Conservation (phyloP, 1,139 yeast species). For the Saccharomyces hybrid region DNA sequence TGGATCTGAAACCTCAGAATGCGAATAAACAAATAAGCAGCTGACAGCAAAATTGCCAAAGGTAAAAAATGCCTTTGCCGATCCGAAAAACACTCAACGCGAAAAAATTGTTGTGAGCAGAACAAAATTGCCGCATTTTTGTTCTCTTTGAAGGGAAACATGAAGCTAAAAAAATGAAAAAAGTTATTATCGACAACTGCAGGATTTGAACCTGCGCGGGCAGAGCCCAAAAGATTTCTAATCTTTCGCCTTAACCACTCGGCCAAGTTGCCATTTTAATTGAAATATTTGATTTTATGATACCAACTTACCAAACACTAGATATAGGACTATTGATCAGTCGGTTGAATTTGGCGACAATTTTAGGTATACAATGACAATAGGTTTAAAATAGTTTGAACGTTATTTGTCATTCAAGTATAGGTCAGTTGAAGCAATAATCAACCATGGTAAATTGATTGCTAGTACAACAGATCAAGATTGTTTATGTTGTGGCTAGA, state of each 20-base stretch:
- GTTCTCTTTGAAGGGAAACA: background rate
- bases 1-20: background rate
- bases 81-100: background rate
- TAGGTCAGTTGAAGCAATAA: too few species aligned
- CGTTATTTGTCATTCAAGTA: too few species aligned
- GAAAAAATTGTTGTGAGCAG: background rate
- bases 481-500: too few species aligned
- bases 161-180: background rate
- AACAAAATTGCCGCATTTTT: background rate
- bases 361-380: too few species aligned
- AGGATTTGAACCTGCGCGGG: slow-evolving; percentile 37
- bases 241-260: slow-evolving; percentile 34
- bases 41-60: background rate
- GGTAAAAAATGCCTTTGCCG: background rate
- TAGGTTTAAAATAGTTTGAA: too few species aligned
- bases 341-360: too few species aligned
- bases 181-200: slow-evolving; percentile 31
- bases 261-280: background rate
- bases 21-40: background rate
- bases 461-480: too few species aligned
- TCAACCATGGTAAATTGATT: too few species aligned
- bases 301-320: too few species aligned
- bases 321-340: too few species aligned
- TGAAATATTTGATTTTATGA: background rate
- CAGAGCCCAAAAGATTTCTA: slow-evolving; percentile 45